Evolutionary conservation across 352 stramenopile species (phyloP).

Genomic region (Globisporangium spiculum): DNA sequence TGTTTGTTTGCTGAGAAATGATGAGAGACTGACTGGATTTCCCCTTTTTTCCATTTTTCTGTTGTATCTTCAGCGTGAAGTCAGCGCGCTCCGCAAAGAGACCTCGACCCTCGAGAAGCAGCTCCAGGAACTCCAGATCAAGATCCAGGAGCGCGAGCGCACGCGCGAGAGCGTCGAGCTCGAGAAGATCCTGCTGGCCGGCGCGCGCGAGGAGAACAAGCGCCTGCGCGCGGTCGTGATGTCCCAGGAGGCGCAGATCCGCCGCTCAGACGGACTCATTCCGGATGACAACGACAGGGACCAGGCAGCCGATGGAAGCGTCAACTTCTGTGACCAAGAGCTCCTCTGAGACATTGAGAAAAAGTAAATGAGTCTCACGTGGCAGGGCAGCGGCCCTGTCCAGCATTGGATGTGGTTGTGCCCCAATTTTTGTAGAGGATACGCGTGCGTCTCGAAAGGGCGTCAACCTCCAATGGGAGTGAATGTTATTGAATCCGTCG

Average conservation of each 20-base stretch:
- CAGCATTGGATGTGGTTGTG: not conserved
- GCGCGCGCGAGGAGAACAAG: slow-evolving; percentile 40
- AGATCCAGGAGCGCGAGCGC: slow-evolving; percentile 12
- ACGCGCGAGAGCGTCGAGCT: slow-evolving; percentile 22
- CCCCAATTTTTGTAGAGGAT: not conserved
- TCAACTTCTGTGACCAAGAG: not conserved
- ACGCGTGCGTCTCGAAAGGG: not conserved
- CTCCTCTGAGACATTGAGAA: not conserved
- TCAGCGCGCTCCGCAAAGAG: slow-evolving; percentile 37
- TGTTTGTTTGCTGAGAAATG: not conserved
- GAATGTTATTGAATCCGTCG: not conserved
- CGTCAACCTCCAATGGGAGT: not conserved
- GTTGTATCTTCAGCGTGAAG: slow-evolving; percentile 34
- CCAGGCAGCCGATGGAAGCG: not conserved
- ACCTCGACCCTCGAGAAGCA: slow-evolving; percentile 32
- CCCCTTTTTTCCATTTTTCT: slow-evolving; percentile 3
- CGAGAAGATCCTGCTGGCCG: slow-evolving; percentile 29
- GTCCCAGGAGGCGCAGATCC: slow-evolving; percentile 42
- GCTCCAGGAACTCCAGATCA: slow-evolving; percentile 29
- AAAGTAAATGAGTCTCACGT: not conserved
- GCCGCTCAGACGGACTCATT: slow-evolving; percentile 28
- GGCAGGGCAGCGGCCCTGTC: not conserved
- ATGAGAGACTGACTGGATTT: slow-evolving; percentile 11
- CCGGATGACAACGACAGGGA: not conserved
- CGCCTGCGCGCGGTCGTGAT: slow-evolving; percentile 38